Evolutionary conservation across 192 early-diverging fungal species (phyloP).

Genomic region (Coemansia sp.): DNA sequence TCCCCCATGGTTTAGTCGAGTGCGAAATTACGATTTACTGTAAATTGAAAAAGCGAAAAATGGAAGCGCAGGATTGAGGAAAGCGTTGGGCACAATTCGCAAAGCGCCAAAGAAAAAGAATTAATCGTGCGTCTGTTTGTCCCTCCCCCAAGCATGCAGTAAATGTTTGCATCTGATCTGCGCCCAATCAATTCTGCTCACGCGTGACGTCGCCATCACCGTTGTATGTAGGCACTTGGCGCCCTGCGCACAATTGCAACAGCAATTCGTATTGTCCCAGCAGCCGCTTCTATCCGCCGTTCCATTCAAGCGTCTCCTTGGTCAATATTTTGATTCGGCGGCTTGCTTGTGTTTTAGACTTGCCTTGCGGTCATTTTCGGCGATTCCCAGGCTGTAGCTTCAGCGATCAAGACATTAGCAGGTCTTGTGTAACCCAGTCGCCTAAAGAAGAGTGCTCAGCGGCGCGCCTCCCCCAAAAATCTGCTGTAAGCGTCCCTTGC

Average conservation of each 20-base stretch:
- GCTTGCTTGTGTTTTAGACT: not conserved
- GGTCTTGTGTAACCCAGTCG: not conserved
- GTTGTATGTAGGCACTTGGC: no score
- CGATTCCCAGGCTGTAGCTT: not conserved
- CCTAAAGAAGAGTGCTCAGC: not conserved
- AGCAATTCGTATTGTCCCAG: no score
- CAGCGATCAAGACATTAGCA: not conserved
- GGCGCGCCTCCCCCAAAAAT: not conserved
- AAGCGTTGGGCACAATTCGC: not conserved
- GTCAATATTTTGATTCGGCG: no score
- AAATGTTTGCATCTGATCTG: not conserved
- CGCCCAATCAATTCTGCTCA: not conserved
- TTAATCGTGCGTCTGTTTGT: not conserved
- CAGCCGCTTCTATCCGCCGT: no score
- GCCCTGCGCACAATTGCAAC: no score
- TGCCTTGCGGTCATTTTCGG: not conserved
- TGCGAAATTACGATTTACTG: not conserved
- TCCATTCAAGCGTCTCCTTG: no score
- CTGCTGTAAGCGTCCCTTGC: not conserved
- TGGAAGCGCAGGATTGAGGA: not conserved
- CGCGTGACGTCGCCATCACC: not conserved
- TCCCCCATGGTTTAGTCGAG: slow-evolving; percentile 25
- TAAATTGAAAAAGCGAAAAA: not conserved
- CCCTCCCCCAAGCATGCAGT: not conserved
- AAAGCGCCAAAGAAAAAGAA: not conserved